Percentiles rank a stretch among this genome's conserved stretches.
phyloP scores from a whole-genome alignment of 148 eudicot species.

The Cornus kousa region DNA sequence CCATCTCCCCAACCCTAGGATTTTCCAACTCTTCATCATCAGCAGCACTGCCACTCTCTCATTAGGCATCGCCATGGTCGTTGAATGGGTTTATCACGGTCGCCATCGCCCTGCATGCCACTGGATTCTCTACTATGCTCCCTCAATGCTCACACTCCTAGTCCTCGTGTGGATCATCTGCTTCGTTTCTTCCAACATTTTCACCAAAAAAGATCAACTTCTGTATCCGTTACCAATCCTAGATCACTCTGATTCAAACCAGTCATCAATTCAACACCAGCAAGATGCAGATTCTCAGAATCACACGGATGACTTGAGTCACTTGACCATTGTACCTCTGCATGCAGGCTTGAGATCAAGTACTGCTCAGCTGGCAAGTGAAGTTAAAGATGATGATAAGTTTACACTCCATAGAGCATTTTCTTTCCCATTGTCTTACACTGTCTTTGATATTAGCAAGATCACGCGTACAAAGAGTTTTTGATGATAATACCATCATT shows the following conservation, averaged over 20 bases:
- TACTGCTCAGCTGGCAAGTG: neutral
- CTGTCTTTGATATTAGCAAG: too few relatives aligned
- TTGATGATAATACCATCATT: too few relatives aligned
- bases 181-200: neutral
- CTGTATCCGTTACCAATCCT: neutral
- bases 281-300: neutral
- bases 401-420: neutral
- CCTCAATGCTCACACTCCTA: neutral
- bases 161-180: neutral
- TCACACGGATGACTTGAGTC: neutral
- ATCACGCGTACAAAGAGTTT: too few relatives aligned
- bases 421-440: neutral
- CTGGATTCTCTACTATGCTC: constrained; percentile 2
- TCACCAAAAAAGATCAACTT: neutral
- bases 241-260: neutral
- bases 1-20: neutral
- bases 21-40: constrained; percentile 12
- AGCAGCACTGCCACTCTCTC: constrained; percentile 9
- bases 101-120: neutral
- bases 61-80: neutral
- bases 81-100: constrained; percentile 7
- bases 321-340: neutral
- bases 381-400: neutral
- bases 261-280: neutral
- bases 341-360: neutral